A percentile compares a stretch with the other conserved stretches of the same genome.
phyloP scores from a whole-genome alignment of 495 filamentous ascomycete species.

The Neurospora intermedia region DNA sequence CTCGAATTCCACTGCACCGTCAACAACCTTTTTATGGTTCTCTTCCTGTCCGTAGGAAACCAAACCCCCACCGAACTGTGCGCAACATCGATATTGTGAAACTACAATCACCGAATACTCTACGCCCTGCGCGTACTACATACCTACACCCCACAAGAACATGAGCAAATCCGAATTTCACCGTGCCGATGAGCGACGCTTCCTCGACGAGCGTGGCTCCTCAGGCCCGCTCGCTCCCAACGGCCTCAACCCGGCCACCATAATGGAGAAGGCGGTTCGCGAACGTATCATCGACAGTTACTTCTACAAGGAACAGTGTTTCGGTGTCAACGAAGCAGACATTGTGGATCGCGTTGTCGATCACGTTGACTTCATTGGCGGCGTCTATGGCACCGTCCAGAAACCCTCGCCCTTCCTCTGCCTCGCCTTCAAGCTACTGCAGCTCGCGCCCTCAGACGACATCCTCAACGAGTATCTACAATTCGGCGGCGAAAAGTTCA shows the following conservation, averaged over 20 bases:
- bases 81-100: background rate
- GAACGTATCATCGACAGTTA: constrained; percentile 90
- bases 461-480: constrained; percentile 74
- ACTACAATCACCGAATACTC: background rate
- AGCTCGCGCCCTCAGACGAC: constrained; percentile 67
- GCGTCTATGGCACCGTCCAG: constrained; percentile 70
- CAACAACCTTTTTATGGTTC: background rate
- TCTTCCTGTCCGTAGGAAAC: background rate
- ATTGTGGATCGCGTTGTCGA: constrained; percentile 82
- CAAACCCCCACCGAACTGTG: background rate
- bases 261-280: constrained; percentile 85
- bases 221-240: constrained; percentile 40
- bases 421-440: constrained; percentile 86
- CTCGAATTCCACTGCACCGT: background rate
- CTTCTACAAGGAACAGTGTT: constrained; percentile 98
- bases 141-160: background rate
- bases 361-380: constrained; percentile 68
- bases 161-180: constrained; percentile 35
- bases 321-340: constrained; percentile 85
- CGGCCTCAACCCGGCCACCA: constrained; percentile 77
- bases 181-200: constrained; percentile 61
- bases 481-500: constrained; percentile 64
- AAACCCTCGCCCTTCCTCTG: constrained; percentile 90
- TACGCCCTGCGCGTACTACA: background rate
- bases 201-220: constrained; percentile 66